A percentile compares a stretch with the other conserved stretches of the same genome.
Conservation (phyloP, 2,329 filamentous ascomycete genomes). For the Aspergillus piperis region DNA sequence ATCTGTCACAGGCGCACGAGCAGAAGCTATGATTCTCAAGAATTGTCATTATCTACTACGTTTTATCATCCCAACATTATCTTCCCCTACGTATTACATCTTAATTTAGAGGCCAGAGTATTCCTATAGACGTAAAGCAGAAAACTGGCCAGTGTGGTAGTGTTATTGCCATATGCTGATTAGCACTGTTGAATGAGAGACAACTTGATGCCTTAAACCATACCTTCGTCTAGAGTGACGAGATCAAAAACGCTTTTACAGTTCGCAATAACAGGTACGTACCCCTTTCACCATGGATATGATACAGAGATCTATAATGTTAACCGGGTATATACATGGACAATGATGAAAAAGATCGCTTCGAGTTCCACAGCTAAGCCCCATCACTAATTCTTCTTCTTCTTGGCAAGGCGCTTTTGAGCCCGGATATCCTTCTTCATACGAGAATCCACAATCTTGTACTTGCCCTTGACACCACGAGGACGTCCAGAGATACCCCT, state of each 20-base stretch:
- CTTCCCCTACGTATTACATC: no score
- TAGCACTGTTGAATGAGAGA: no score
- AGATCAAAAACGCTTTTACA: no score
- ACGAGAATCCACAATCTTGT: constrained; percentile 93
- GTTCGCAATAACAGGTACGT: neutral
- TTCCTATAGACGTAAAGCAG: no score
- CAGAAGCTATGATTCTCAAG: constrained; percentile 3
- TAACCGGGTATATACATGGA: constrained; percentile 23
- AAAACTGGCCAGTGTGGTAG: no score
- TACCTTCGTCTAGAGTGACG: no score
- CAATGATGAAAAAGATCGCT: constrained; percentile 13
- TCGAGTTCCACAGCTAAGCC: constrained; percentile 6
- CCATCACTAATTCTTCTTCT: constrained; percentile 54
- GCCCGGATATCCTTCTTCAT: constrained; percentile 96
- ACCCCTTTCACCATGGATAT: constrained; percentile 9
- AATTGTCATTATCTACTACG: no score
- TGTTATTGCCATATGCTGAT: no score
- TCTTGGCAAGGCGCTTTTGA: constrained; percentile 78
- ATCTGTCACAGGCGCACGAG: neutral
- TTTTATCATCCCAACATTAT: no score
- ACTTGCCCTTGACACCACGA: constrained; percentile 89
- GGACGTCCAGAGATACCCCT: constrained; percentile 83
- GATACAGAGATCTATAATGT: constrained; percentile 7
- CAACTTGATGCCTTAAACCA: no score
- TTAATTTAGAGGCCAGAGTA: no score